Base-by-base conservation (phyloP, 768 basidiomycete species). In the Tricholoma flavovirens region DNA sequence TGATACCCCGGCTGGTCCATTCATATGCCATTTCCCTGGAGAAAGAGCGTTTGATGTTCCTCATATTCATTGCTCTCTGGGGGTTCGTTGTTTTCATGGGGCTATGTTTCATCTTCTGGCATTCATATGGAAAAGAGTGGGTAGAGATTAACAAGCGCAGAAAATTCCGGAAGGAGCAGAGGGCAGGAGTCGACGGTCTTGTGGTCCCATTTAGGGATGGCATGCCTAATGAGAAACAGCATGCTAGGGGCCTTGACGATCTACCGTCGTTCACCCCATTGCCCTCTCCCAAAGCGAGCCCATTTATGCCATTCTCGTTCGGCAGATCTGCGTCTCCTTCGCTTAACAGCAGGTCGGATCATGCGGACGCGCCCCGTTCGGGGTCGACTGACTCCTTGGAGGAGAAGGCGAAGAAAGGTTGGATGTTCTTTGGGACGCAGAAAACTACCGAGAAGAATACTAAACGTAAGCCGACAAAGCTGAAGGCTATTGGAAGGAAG, bases 11-110 rank as follows among this genome's bases (percentile, higher is more conserved):
- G 50, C 73, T 98, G 55, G 81, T 98, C 61, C 73, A 82, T 49
- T 75, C 81, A 9, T 98, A 97, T 66, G 82, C 86, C 12, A 71
- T 73, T 10, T 80, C 84, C 17, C 74, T 98, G 61, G 77, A 83
- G 73, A 86, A 87, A 67, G 93, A 97, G 68, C 83, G 88, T 32
- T 67, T 92, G 58, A 90, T 93, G 77, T 97, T 96, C 67, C 68
- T 69, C 2, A 77, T 95, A 60, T 93, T 97, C 73, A 77, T 96
- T 61, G 87, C 73, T 0, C 74, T 98, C 2, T 98, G 94, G 93
- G 80, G 73, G 15, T 38, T 92, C 35, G 90, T 97, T 45, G 84
- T 93, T 26, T 64, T 96, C 56, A 88, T 95, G 80, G 95, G 82
- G 12, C 65, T 92, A 26, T 66, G 65, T 56, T 71, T 91, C 63